Evolutionary conservation across 1,139 yeast species (phyloP).

Genomic region (Suhomyces ambrosiae): DNA sequence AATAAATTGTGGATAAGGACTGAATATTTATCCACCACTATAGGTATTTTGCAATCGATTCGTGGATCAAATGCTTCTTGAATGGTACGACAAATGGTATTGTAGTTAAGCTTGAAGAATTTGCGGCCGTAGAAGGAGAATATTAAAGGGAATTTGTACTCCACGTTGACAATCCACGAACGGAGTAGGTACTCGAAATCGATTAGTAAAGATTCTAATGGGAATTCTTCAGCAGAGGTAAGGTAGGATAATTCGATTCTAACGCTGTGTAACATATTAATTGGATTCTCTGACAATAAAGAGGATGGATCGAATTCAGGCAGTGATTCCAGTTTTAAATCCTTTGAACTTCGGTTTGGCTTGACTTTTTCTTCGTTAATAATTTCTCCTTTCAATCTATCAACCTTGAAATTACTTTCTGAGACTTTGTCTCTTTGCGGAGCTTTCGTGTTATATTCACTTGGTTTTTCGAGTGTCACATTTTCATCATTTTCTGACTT

Average conservation of each 20-base stretch:
- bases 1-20: slow-evolving; percentile 11
- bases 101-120: slow-evolving; percentile 29
- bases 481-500: too few relatives aligned
- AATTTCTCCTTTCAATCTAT: too few relatives aligned
- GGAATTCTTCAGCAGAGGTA: not conserved
- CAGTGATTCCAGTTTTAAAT: too few relatives aligned
- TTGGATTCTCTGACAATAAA: too few relatives aligned
- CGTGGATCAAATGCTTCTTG: slow-evolving; percentile 15
- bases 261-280: not conserved
- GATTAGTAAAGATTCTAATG: slow-evolving; percentile 13
- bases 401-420: too few relatives aligned
- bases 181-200: slow-evolving; percentile 33
- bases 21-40: slow-evolving; percentile 3
- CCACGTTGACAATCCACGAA: slow-evolving; percentile 34
- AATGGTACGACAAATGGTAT: slow-evolving; percentile 15
- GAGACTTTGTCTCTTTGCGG: too few relatives aligned
- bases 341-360: too few relatives aligned
- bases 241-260: slow-evolving; percentile 2
- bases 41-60: slow-evolving; percentile 2
- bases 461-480: too few relatives aligned
- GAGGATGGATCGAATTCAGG: too few relatives aligned
- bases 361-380: too few relatives aligned
- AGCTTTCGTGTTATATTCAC: too few relatives aligned
- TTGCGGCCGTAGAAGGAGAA: slow-evolving; percentile 41
- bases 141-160: slow-evolving; percentile 34